Evolutionary conservation across 345 rosid genomes (phyloP).

Genomic region (Pseudoturritis turrita): DNA sequence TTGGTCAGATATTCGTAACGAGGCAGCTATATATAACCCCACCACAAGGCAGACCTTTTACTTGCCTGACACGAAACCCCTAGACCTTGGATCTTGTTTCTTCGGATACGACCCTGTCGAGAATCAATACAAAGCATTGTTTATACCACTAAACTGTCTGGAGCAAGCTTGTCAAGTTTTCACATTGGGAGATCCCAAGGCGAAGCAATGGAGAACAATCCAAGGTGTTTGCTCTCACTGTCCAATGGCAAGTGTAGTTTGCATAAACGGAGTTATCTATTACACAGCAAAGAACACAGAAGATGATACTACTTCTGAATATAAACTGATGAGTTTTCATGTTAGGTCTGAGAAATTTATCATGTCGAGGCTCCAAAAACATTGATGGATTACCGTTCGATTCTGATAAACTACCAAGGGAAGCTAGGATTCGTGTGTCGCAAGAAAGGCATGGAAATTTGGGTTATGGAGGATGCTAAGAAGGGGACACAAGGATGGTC

Average conservation of each 20-base stretch:
- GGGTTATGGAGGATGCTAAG: neutral
- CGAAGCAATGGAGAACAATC: neutral
- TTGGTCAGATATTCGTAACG: neutral
- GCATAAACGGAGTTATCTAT: neutral
- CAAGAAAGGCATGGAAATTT: neutral
- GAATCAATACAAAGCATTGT: neutral
- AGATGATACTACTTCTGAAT: too few relatives aligned
- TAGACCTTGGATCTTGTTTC: neutral
- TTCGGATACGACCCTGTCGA: neutral
- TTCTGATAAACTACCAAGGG: neutral
- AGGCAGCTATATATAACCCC: conserved; percentile 1
- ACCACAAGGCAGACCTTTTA: neutral
- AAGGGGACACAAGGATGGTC: neutral
- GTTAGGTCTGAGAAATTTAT: neutral
- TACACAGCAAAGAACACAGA: neutral
- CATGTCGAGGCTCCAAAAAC: neutral
- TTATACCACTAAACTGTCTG: neutral
- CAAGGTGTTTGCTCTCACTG: neutral
- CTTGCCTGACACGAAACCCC: neutral
- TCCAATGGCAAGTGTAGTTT: neutral
- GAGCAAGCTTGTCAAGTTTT: neutral
- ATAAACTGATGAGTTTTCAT: neutral
- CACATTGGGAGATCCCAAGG: neutral
- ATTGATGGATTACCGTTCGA: neutral
- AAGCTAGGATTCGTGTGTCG: neutral